phyloP scores from a whole-genome alignment of 148 eudicot species.

The Chenopodium berlandieri region DNA sequence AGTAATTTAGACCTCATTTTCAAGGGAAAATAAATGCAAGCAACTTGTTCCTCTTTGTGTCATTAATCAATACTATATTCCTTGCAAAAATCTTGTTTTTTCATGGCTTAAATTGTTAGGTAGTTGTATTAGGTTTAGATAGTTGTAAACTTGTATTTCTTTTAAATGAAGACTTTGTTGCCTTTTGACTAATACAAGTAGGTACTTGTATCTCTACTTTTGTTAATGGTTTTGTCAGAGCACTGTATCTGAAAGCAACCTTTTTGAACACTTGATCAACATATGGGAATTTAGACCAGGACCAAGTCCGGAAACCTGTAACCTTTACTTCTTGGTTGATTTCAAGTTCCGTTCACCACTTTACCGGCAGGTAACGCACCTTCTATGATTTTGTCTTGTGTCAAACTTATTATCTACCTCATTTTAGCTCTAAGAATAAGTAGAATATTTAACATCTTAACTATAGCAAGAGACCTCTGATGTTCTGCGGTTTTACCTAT shows the following conservation, averaged over 20 bases:
- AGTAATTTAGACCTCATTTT: background rate
- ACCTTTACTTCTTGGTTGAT: constrained; percentile 82
- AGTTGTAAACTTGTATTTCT: no score
- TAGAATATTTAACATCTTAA: background rate
- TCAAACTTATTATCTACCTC: background rate
- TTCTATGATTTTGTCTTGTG: background rate
- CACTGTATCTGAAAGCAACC: constrained; percentile 68
- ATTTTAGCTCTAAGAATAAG: background rate
- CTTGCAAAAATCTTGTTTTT: background rate
- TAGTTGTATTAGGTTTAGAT: background rate
- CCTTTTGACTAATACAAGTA: background rate
- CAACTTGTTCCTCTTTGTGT: background rate
- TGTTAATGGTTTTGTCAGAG: constrained; percentile 49
- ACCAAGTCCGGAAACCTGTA: constrained; percentile 80
- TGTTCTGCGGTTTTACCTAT: background rate
- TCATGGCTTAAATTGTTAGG: background rate
- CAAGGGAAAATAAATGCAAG: background rate
- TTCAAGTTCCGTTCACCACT: constrained; percentile 94
- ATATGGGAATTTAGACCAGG: constrained; percentile 91
- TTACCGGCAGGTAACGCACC: constrained; percentile 68
- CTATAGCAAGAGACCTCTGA: background rate
- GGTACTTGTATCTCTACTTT: constrained; percentile 6
- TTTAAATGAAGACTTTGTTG: background rate
- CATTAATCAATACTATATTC: background rate
- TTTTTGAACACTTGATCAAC: constrained; percentile 95